phyloP scores from a whole-genome alignment of 257 asterid genomes.

The Solanum rostratum region DNA sequence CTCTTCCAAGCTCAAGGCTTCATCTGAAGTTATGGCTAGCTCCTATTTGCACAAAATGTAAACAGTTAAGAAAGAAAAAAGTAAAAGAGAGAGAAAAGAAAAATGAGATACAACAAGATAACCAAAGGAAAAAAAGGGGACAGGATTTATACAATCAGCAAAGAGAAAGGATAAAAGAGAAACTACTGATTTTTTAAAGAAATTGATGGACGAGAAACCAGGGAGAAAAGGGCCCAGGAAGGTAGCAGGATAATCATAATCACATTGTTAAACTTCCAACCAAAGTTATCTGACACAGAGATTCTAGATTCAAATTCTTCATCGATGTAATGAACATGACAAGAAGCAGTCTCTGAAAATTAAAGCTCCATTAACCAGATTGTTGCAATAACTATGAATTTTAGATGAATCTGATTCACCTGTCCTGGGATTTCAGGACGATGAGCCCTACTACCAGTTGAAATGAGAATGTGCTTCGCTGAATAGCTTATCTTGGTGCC shows the following conservation, averaged over 20 bases:
- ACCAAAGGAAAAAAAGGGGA: neutral
- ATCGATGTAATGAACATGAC: neutral
- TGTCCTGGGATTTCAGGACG: constrained; percentile 81
- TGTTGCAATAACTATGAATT: neutral
- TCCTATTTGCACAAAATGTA: constrained; percentile 38
- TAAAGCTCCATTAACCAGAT: neutral
- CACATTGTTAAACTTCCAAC: neutral
- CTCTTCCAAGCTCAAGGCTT: constrained; percentile 97
- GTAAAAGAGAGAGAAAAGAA: neutral
- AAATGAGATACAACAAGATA: neutral
- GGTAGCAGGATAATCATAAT: neutral
- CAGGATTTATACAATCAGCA: neutral
- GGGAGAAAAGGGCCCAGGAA: neutral
- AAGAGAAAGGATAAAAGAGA: neutral
- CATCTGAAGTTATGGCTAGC: constrained; percentile 93
- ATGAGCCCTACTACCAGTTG: constrained; percentile 92
- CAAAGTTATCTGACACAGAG: neutral
- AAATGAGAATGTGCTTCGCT: constrained; percentile 78
- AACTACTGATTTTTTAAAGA: neutral
- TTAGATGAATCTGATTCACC: constrained; percentile 23
- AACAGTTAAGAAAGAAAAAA: neutral
- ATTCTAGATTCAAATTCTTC: neutral
- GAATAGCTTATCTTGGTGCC: constrained; percentile 87
- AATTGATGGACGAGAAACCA: neutral
- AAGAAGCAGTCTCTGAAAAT: neutral